Conservation (phyloP, 1,284 basidiomycete species). For the Cutaneotrichosporon sp. region DNA sequence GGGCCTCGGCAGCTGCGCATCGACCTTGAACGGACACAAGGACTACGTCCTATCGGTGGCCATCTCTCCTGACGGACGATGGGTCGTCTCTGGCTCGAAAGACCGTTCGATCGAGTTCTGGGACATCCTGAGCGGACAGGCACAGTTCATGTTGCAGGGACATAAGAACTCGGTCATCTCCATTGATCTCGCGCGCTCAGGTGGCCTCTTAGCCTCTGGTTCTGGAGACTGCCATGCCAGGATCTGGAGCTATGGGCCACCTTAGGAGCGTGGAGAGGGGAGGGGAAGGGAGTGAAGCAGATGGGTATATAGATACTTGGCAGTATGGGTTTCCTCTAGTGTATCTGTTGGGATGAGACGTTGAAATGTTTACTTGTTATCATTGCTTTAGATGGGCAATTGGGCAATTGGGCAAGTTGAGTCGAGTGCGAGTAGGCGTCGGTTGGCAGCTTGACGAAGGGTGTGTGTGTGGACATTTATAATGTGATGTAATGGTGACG, state of each 20-base stretch:
- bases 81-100: constrained; percentile 87
- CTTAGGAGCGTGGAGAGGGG: constrained; percentile 10
- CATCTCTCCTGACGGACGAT: constrained; percentile 78
- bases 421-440: background rate
- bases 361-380: constrained; percentile 1
- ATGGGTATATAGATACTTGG: constrained; percentile 2
- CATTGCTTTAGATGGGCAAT: background rate
- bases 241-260: constrained; percentile 62
- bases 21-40: constrained; percentile 81
- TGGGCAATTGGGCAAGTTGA: too few relatives aligned
- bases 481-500: too few relatives aligned
- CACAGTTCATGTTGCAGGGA: constrained; percentile 81
- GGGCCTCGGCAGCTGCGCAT: constrained; percentile 63
- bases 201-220: constrained; percentile 75
- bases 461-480: too few relatives aligned
- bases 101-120: constrained; percentile 87
- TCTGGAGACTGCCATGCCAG: constrained; percentile 81
- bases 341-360: background rate
- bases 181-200: constrained; percentile 73
- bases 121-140: constrained; percentile 71
- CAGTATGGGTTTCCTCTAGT: background rate
- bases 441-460: too few relatives aligned
- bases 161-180: constrained; percentile 90
- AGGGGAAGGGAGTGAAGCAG: background rate
- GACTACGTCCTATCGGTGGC: constrained; percentile 58